Percentiles rank a stretch among this genome's conserved stretches.
Conservation (phyloP, 2,329 filamentous ascomycete genomes). For the Pseudocercospora macadamiae region DNA sequence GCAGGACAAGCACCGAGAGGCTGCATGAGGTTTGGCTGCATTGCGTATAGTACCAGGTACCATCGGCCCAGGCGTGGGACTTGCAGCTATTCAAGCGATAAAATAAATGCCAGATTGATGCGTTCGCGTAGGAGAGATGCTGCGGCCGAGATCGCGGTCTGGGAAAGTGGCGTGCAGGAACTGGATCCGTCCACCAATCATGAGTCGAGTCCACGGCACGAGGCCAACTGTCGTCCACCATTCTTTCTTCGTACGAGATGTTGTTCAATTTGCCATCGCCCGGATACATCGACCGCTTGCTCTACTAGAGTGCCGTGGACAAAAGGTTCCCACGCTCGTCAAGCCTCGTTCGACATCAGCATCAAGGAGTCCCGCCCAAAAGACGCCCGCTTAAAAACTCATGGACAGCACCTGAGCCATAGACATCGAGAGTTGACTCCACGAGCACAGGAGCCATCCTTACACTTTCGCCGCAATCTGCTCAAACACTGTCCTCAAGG, state of each 20-base stretch:
- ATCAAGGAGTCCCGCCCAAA: too few relatives aligned
- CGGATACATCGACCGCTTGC: background rate
- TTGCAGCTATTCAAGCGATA: background rate
- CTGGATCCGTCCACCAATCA: background rate
- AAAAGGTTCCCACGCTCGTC: background rate
- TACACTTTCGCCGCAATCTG: conserved; percentile 12
- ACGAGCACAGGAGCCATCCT: too few relatives aligned
- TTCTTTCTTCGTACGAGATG: background rate
- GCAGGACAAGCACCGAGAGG: background rate
- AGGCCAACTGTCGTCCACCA: background rate
- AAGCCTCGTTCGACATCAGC: too few relatives aligned
- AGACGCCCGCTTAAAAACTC: too few relatives aligned
- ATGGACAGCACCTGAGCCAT: too few relatives aligned
- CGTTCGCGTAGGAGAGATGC: background rate
- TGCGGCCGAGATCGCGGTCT: background rate
- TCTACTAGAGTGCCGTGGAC: background rate
- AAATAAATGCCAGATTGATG: background rate
- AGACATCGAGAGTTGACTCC: too few relatives aligned
- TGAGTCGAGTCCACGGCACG: background rate
- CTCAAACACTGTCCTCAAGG: conserved; percentile 28
- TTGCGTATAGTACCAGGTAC: background rate
- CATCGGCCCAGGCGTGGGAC: background rate
- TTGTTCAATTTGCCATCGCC: background rate
- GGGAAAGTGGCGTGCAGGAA: background rate
- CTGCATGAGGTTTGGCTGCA: background rate